Evolutionary conservation across 352 stramenopile genomes (phyloP).

Genomic region (Phytophthora agathidicida): DNA sequence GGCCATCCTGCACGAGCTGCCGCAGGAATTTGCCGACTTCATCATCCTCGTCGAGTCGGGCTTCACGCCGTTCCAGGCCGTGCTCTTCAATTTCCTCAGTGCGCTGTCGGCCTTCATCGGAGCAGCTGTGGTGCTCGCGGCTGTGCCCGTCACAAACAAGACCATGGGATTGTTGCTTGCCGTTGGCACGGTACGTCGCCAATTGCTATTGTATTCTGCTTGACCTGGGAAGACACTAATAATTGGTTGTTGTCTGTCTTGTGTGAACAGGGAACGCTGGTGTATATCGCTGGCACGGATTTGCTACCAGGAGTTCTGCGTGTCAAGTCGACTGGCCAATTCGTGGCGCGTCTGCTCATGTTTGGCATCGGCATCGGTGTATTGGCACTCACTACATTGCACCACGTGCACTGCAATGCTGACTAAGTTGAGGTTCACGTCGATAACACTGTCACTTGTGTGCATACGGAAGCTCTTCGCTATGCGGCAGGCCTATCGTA

Average conservation of each 20-base stretch:
- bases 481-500: too few species aligned
- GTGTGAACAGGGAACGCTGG: slow-evolving; percentile 44
- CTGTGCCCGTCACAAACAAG: slow-evolving; percentile 55
- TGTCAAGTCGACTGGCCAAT: slow-evolving; percentile 49
- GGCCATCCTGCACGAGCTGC: slow-evolving; percentile 86
- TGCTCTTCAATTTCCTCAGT: slow-evolving; percentile 84
- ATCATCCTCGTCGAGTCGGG: slow-evolving; percentile 82
- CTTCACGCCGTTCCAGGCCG: slow-evolving; percentile 63
- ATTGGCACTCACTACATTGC: slow-evolving; percentile 85
- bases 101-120: slow-evolving; percentile 83
- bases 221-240: background rate
- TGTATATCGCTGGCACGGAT: slow-evolving; percentile 80
- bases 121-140: slow-evolving; percentile 61
- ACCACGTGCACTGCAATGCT: slow-evolving; percentile 87
- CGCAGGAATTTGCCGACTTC: slow-evolving; percentile 89
- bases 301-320: slow-evolving; percentile 57
- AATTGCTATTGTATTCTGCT: background rate
- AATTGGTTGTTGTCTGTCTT: slow-evolving; percentile 2
- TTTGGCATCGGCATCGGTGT: slow-evolving; percentile 72
- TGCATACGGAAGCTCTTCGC: too few species aligned
- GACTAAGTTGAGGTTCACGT: slow-evolving; percentile 29
- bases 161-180: slow-evolving; percentile 78
- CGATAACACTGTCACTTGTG: too few species aligned
- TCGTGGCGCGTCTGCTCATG: slow-evolving; percentile 42
- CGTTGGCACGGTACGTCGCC: slow-evolving; percentile 67